Evolutionary conservation across 805 yeast species (phyloP).

Genomic region (Hanseniaspora lachancei): DNA sequence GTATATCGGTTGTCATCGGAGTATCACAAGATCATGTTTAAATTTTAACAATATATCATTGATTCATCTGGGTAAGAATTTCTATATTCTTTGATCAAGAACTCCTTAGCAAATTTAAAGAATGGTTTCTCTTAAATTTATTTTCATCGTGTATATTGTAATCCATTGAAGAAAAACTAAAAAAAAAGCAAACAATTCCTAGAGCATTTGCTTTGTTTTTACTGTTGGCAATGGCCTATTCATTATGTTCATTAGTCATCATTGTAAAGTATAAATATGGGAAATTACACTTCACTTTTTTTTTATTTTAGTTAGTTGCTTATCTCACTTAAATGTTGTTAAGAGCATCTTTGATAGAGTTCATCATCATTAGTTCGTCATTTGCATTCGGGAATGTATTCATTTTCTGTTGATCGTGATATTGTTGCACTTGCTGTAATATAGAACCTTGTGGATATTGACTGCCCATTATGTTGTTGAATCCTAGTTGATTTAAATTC

Average conservation of each 20-base stretch:
- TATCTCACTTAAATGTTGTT: slow-evolving; percentile 16
- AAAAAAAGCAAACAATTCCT: neutral
- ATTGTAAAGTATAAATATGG: neutral
- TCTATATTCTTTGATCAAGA: no score
- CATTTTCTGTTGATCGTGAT: slow-evolving; percentile 2
- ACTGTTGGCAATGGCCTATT: neutral
- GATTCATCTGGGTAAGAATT: no score
- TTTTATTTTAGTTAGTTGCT: neutral
- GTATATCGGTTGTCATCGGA: no score
- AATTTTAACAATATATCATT: no score
- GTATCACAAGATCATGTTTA: no score
- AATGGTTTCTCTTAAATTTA: no score
- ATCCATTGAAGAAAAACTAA: neutral
- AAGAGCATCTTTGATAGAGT: slow-evolving; percentile 20
- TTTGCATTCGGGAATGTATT: neutral
- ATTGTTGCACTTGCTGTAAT: slow-evolving; percentile 10
- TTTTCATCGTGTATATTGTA: no score
- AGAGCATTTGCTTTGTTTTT: neutral
- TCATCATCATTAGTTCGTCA: slow-evolving; percentile 20
- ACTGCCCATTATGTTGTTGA: neutral
- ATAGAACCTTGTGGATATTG: slow-evolving; percentile 6
- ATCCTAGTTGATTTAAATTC: slow-evolving; percentile 1
- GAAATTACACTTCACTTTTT: neutral
- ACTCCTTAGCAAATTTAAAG: no score
- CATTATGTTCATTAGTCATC: neutral